A percentile compares a stretch with the other conserved stretches of the same genome.
Evolutionary conservation across 768 basidiomycete species (phyloP).

Genomic region (Arthromyces matolae): DNA sequence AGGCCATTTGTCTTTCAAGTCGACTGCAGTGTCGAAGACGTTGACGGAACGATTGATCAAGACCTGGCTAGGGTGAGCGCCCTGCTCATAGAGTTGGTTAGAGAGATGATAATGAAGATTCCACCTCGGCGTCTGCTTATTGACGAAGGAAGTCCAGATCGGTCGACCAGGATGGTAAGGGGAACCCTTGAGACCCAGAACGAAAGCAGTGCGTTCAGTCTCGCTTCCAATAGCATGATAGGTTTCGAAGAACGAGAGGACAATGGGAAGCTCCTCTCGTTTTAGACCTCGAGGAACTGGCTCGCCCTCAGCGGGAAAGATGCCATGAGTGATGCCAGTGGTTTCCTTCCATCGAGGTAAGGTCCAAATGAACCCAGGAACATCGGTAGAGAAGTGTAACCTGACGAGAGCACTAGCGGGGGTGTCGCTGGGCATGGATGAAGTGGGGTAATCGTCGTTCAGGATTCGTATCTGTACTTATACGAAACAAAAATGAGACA

Average conservation of each 20-base stretch:
- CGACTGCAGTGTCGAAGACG: not conserved
- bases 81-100: constrained; percentile 3
- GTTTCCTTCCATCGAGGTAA: constrained; percentile 18
- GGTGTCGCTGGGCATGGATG: constrained; percentile 12
- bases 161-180: constrained; percentile 13
- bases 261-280: constrained; percentile 2
- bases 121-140: constrained; percentile 9
- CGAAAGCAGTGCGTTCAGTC: not conserved
- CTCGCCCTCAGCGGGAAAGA: constrained; percentile 19
- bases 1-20: constrained; percentile 13
- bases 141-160: constrained; percentile 13
- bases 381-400: constrained; percentile 6
- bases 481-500: not conserved
- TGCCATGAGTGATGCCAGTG: constrained; percentile 19
- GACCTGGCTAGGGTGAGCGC: constrained; percentile 15
- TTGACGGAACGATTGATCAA: constrained; percentile 2
- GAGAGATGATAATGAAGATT: constrained; percentile 17
- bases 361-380: constrained; percentile 12
- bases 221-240: not conserved
- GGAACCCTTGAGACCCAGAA: not conserved
- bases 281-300: constrained; percentile 17
- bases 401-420: constrained; percentile 14
- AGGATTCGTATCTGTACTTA: not conserved
- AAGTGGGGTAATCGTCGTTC: not conserved
- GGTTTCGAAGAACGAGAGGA: constrained; percentile 12